phyloP scores from a whole-genome alignment of 345 rosid species.

The Eucalyptus regnans region DNA sequence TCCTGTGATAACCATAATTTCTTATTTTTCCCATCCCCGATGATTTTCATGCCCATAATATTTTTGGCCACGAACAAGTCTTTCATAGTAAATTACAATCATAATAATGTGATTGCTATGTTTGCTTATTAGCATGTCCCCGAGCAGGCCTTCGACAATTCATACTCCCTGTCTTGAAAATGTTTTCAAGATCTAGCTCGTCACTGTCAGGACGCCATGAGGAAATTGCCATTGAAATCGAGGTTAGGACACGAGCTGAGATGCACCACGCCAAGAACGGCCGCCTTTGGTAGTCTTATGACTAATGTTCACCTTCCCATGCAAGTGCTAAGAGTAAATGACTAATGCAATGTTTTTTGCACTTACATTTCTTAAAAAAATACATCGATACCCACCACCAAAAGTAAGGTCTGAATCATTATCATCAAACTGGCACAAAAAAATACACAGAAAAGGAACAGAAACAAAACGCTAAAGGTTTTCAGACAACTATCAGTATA shows the following conservation, averaged over 20 bases:
- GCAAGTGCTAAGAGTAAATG: neutral
- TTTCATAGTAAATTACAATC: too few relatives aligned
- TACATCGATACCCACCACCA: neutral
- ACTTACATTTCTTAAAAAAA: neutral
- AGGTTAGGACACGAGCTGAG: neutral
- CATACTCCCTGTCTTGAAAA: neutral
- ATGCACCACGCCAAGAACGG: neutral
- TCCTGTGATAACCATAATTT: too few relatives aligned
- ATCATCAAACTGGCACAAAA: neutral
- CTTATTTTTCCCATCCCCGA: too few relatives aligned
- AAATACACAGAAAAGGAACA: neutral
- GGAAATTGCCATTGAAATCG: neutral
- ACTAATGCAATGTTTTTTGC: neutral
- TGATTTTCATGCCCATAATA: too few relatives aligned
- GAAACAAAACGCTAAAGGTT: neutral
- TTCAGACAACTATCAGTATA: conserved; percentile 54
- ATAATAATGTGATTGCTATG: neutral
- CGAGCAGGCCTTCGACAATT: neutral
- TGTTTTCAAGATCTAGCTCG: neutral
- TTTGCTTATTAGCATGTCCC: neutral
- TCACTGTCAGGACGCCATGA: neutral
- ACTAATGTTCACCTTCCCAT: neutral
- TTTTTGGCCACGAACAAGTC: too few relatives aligned
- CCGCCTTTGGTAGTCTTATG: neutral
- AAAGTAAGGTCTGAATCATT: neutral